Conservation (phyloP, 805 yeast genomes). For the Cyberlindnera sargentensis region DNA sequence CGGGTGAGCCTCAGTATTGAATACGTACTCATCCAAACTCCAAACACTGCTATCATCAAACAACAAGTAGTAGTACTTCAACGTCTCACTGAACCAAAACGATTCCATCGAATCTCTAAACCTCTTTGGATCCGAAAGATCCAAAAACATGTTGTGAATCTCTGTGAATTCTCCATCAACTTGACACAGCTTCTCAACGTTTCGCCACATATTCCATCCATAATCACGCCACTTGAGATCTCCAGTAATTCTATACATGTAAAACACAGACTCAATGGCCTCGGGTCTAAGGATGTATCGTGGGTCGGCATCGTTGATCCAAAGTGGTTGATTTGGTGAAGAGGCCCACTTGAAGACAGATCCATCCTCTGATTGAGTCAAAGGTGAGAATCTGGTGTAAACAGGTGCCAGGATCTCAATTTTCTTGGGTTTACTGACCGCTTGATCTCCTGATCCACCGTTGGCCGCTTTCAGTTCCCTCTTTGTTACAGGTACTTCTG, state of each 20-base stretch:
- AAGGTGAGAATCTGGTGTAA: constrained; percentile 1
- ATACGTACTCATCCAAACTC: constrained; percentile 47
- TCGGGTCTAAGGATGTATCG: constrained; percentile 50
- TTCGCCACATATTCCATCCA: constrained; percentile 44
- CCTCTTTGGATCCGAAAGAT: constrained; percentile 16
- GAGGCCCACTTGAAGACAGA: constrained; percentile 7
- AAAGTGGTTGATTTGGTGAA: constrained; percentile 22
- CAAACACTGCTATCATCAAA: constrained; percentile 36
- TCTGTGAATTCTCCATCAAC: constrained; percentile 32
- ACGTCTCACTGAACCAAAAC: constrained; percentile 53
- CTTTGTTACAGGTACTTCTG: background rate
- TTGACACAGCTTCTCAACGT: constrained; percentile 26
- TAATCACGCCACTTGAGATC: constrained; percentile 48
- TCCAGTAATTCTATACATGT: constrained; percentile 54
- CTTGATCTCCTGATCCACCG: background rate
- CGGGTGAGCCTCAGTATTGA: constrained; percentile 61
- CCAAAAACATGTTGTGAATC: constrained; percentile 32
- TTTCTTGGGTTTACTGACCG: background rate
- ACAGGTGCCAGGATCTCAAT: background rate
- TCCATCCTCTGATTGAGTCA: constrained; percentile 6
- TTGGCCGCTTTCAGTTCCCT: background rate
- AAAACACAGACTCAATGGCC: constrained; percentile 52
- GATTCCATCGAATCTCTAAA: constrained; percentile 36
- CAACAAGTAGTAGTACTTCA: constrained; percentile 47
- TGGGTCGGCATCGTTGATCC: constrained; percentile 29